Percentiles rank a stretch among this genome's conserved stretches.
phyloP scores from a whole-genome alignment of 352 stramenopile genomes.

The Phytophthora agathidicida region DNA sequence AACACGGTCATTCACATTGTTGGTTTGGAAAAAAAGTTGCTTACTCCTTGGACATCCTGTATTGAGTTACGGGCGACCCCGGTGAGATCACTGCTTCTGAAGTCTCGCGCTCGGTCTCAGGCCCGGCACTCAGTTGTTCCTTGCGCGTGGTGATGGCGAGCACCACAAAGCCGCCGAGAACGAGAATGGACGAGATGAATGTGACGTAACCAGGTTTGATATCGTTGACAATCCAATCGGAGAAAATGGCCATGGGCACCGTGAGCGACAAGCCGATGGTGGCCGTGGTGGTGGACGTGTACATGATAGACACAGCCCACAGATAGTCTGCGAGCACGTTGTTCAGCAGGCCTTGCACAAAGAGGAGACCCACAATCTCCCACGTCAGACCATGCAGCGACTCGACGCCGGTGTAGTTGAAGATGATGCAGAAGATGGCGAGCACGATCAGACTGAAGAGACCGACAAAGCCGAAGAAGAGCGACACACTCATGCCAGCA shows the following conservation, averaged over 20 bases:
- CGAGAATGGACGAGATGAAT: conserved; percentile 64
- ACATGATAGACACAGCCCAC: conserved; percentile 94
- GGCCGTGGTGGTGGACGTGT: conserved; percentile 96
- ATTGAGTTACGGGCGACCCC: conserved; percentile 33
- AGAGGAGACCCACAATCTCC: conserved; percentile 87
- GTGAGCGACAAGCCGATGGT: conserved; percentile 97
- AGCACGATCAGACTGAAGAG: conserved; percentile 95
- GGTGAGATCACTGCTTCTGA: conserved; percentile 21
- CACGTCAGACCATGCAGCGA: conserved; percentile 65
- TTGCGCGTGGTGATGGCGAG: conserved; percentile 45
- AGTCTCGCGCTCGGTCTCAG: conserved; percentile 4
- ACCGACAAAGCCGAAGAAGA: conserved; percentile 97
- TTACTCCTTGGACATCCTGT: conserved; percentile 40
- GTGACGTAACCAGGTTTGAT: conserved; percentile 56
- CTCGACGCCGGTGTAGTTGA: conserved; percentile 76
- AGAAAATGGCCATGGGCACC: conserved; percentile 95
- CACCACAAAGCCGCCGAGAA: conserved; percentile 82
- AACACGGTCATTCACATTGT: no score
- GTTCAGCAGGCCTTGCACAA: conserved; percentile 93
- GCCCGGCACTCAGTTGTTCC: conserved; percentile 25
- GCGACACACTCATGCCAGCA: conserved; percentile 88
- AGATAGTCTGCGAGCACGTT: conserved; percentile 97
- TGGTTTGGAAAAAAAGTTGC: no score
- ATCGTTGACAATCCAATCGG: conserved; percentile 83
- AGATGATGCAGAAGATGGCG: conserved; percentile 83